Base-by-base conservation (phyloP, 2,329 filamentous ascomycete species). In the Aulographum hederae region DNA sequence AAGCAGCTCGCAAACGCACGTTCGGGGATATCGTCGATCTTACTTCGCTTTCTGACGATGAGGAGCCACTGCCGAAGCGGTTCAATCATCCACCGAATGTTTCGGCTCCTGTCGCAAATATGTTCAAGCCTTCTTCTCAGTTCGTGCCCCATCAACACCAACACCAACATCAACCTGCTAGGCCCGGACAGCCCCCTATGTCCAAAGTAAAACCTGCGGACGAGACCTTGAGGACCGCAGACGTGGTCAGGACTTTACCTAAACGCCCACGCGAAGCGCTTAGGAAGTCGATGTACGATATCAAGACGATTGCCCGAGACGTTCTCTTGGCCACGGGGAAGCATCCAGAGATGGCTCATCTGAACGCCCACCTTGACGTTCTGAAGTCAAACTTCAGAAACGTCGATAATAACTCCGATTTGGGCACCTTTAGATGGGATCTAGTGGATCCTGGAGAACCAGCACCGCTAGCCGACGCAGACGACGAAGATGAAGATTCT, bases 251-350 rank as follows among this genome's bases (percentile, higher is more conserved):
- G n/a, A n/a, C n/a, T n/a, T n/a, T n/a, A n/a, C n/a, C n/a, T n/a
- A n/a, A n/a, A n/a, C n/a, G n/a, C n/a, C n/a, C n/a, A n/a, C 58
- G 63, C 3, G 53, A 62, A 38, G 60, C 60, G 6, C 47, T 57
- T 4, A 51, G 57, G 17, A 64, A 63, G 37, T 57, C 57, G 4
- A 57, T 50, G 12, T 78, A 78, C 43, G 61, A 76, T 42, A 59
- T 65, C 1, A 58, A 61, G 28, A 76, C 69, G 0, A 72, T 78
- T 37, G 72, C 71, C 4, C 54, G 69, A 31, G 70, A 76, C 44
- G 59, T 78, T 5, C 52, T 78, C 8, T 61, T 76, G 31, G 66
- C 69, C 12, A 59, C 68, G 10, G 69, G 69, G 12, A 63, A 65
- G 35, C 71, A 77, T 44, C 71, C 72, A 0, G 61, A 61, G 6